phyloP scores from a whole-genome alignment of 441 rosid genomes.

The Capsella rubella region DNA sequence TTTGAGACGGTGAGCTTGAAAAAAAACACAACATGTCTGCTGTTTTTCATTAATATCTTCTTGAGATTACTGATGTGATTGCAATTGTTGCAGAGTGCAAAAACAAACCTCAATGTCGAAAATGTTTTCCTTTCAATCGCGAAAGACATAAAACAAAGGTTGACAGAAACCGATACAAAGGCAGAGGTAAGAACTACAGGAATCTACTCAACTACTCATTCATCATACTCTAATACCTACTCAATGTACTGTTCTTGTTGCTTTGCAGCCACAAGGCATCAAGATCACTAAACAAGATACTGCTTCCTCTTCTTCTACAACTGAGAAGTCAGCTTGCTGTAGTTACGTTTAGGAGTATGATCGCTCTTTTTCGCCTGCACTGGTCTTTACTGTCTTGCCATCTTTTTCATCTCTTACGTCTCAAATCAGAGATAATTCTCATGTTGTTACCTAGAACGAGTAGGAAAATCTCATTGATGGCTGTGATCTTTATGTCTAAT shows the following conservation, averaged over 20 bases:
- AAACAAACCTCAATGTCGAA: constrained; percentile 49
- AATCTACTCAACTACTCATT: neutral
- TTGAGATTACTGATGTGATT: constrained; percentile 21
- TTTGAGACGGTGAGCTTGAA: constrained; percentile 46
- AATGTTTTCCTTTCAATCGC: constrained; percentile 45
- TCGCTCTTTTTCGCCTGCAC: constrained; percentile 32
- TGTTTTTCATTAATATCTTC: neutral
- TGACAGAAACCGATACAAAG: constrained; percentile 47
- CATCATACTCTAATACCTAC: neutral
- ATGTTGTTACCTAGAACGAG: constrained; percentile 31
- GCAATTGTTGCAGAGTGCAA: constrained; percentile 43
- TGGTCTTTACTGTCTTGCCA: constrained; percentile 4
- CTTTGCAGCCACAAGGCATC: constrained; percentile 51
- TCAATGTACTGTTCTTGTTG: constrained; percentile 8
- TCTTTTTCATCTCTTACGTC: constrained; percentile 34
- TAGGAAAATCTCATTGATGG: constrained; percentile 37
- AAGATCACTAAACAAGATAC: constrained; percentile 56
- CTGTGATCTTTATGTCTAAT: constrained; percentile 41
- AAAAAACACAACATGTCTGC: constrained; percentile 3
- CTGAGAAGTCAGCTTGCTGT: constrained; percentile 54
- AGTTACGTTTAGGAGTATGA: constrained; percentile 44
- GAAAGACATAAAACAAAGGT: constrained; percentile 47
- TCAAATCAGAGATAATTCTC: constrained; percentile 37
- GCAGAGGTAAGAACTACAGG: constrained; percentile 42
- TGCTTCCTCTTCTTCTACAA: constrained; percentile 47